Evolutionary conservation across 2,329 filamentous ascomycete species (phyloP).

Genomic region (Ilyonectria sp.): DNA sequence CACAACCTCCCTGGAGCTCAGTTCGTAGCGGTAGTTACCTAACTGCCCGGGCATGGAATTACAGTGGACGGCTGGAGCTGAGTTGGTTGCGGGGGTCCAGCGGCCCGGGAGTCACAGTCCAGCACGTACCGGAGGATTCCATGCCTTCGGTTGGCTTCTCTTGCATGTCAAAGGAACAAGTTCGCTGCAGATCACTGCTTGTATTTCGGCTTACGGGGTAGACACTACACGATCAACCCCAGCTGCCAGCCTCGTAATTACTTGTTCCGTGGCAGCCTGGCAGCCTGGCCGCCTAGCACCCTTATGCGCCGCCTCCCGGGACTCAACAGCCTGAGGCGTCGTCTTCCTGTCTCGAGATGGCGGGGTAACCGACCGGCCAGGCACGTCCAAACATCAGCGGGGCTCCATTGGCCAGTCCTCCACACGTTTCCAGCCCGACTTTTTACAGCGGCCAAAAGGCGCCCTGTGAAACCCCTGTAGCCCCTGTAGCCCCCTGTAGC

Average conservation of each 20-base stretch:
- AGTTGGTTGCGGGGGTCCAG: no score
- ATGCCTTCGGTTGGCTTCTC: neutral
- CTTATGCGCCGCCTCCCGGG: neutral
- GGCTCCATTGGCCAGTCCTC: conserved; percentile 5
- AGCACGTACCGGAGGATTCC: conserved; percentile 25
- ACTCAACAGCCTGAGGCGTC: neutral
- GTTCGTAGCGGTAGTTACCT: no score
- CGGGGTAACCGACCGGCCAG: conserved; percentile 11
- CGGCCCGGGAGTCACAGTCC: neutral
- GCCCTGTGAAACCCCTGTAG: neutral
- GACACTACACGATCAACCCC: neutral
- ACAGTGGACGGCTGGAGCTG: neutral
- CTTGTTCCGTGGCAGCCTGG: no score
- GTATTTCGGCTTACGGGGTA: neutral
- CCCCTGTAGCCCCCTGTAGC: conserved; percentile 2
- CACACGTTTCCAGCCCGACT: neutral
- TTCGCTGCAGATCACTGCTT: neutral
- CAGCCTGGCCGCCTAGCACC: neutral
- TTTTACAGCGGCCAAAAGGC: neutral
- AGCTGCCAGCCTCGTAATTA: no score
- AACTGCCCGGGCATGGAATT: no score
- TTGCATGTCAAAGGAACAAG: neutral
- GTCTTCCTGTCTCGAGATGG: neutral
- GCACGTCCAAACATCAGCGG: conserved; percentile 1
- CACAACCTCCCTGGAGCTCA: neutral